phyloP scores from a whole-genome alignment of 2,329 filamentous ascomycete species.

The Colletotrichum spaethianum region DNA sequence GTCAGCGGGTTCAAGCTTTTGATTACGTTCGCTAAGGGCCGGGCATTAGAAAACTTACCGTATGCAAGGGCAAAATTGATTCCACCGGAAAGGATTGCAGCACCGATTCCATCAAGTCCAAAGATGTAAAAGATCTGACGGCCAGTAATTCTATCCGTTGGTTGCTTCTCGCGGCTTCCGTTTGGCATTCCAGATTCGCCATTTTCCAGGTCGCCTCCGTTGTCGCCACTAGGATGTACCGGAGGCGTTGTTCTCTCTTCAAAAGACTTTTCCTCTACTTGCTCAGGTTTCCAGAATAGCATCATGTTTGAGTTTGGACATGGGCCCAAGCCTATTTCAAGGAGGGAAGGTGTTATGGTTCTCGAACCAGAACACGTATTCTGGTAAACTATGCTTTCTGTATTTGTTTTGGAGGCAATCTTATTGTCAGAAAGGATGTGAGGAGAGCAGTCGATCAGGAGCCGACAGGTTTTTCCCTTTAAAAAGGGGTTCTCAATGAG shows the following conservation, averaged over 20 bases:
- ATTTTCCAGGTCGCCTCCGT: slow-evolving; percentile 9
- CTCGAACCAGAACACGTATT: slow-evolving; percentile 6
- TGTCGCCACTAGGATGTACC: background rate
- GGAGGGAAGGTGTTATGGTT: background rate
- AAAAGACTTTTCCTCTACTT: slow-evolving; percentile 1
- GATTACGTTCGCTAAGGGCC: background rate
- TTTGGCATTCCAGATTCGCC: background rate
- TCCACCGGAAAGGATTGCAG: slow-evolving; percentile 61
- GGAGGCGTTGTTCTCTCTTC: slow-evolving; percentile 2
- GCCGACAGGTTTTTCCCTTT: slow-evolving; percentile 17
- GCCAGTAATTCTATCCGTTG: slow-evolving; percentile 56
- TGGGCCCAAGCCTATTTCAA: background rate
- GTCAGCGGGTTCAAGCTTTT: background rate
- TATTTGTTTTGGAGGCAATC: background rate
- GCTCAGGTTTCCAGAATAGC: slow-evolving; percentile 12
- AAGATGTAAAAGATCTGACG: slow-evolving; percentile 66
- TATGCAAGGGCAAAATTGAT: slow-evolving; percentile 69
- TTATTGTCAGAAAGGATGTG: background rate
- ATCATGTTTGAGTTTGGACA: background rate
- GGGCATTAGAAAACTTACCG: slow-evolving; percentile 50
- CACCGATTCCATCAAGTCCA: slow-evolving; percentile 61
- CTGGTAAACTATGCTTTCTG: slow-evolving; percentile 22
- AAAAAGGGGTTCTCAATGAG: slow-evolving; percentile 23
- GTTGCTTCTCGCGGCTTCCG: slow-evolving; percentile 43
- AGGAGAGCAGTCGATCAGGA: background rate